Conservation (phyloP, 2,329 filamentous ascomycete species). For the Fusarium azukiicola region DNA sequence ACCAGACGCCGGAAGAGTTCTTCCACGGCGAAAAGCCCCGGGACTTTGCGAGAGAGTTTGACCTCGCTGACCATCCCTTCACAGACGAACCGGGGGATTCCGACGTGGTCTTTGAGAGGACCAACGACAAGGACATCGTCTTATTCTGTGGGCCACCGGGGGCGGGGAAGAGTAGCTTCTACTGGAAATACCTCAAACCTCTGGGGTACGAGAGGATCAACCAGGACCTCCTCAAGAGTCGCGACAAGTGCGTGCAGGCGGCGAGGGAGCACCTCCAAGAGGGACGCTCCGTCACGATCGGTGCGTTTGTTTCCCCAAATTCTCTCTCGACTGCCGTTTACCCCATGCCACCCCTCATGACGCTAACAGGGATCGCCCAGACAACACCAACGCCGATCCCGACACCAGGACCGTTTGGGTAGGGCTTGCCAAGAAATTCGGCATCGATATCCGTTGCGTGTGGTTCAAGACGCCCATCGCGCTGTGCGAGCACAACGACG, state of each 20-base stretch:
- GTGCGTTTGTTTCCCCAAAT: conserved; percentile 71
- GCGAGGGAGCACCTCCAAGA: conserved; percentile 83
- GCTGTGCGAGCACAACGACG: conserved; percentile 92
- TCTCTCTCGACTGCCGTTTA: conserved; percentile 23
- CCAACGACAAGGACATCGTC: conserved; percentile 86
- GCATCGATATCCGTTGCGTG: conserved; percentile 90
- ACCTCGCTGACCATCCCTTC: conserved; percentile 78
- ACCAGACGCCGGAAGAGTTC: conserved; percentile 94
- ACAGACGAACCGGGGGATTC: conserved; percentile 48
- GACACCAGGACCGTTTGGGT: conserved; percentile 91
- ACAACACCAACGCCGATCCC: conserved; percentile 96
- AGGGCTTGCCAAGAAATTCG: conserved; percentile 84
- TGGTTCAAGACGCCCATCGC: conserved; percentile 88
- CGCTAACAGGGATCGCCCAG: conserved; percentile 68
- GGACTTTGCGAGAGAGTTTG: conserved; percentile 85
- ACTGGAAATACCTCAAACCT: conserved; percentile 87
- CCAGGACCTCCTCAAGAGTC: conserved; percentile 91
- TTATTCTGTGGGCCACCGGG: conserved; percentile 94
- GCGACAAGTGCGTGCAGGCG: conserved; percentile 85
- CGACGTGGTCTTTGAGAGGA: conserved; percentile 76
- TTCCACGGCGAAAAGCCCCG: conserved; percentile 86
- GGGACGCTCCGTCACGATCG: conserved; percentile 87
- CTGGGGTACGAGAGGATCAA: conserved; percentile 93
- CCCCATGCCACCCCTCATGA: conserved; percentile 41
- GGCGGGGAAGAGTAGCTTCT: conserved; percentile 96